Percentiles rank a stretch among this genome's conserved stretches.
Conservation (phyloP, 1,284 basidiomycete genomes). For the Cryptococcus sp. region DNA sequence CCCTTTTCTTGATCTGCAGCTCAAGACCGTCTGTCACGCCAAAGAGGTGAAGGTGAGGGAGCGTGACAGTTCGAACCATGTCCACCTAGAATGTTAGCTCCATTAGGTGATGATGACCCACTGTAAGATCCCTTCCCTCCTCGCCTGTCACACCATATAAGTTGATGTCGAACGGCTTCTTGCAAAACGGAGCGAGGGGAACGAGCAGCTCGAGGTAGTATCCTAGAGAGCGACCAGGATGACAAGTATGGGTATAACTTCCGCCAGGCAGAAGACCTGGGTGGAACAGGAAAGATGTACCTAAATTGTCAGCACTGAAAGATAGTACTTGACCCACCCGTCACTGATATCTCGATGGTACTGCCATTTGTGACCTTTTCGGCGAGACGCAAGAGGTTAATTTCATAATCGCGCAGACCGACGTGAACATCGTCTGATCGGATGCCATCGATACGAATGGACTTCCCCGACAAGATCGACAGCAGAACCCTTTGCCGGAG, state of each 20-base stretch:
- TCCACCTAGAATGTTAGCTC: constrained; percentile 65
- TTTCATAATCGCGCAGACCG: constrained; percentile 92
- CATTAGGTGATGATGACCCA: constrained; percentile 50
- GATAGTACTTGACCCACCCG: constrained; percentile 61
- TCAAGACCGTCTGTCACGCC: constrained; percentile 85
- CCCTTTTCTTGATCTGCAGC: constrained; percentile 88
- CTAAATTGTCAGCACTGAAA: constrained; percentile 51
- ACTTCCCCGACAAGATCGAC: constrained; percentile 81
- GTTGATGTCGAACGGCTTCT: constrained; percentile 79
- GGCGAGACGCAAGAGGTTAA: constrained; percentile 82
- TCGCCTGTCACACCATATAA: constrained; percentile 86
- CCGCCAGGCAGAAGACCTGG: constrained; percentile 92
- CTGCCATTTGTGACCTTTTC: constrained; percentile 96
- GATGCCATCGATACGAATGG: constrained; percentile 85
- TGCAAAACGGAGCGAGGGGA: constrained; percentile 90
- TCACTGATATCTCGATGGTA: constrained; percentile 93
- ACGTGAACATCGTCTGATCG: constrained; percentile 90
- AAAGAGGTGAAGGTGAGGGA: constrained; percentile 89
- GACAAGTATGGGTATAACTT: constrained; percentile 78
- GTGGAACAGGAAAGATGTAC: constrained; percentile 85
- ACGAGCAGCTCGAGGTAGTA: constrained; percentile 92
- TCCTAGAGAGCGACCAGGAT: constrained; percentile 80
- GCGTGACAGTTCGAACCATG: constrained; percentile 84
- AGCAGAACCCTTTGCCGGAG: constrained; percentile 84
- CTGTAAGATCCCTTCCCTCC: constrained; percentile 80